Conservation (phyloP, 768 basidiomycete genomes). For the Trametes cubensis region DNA sequence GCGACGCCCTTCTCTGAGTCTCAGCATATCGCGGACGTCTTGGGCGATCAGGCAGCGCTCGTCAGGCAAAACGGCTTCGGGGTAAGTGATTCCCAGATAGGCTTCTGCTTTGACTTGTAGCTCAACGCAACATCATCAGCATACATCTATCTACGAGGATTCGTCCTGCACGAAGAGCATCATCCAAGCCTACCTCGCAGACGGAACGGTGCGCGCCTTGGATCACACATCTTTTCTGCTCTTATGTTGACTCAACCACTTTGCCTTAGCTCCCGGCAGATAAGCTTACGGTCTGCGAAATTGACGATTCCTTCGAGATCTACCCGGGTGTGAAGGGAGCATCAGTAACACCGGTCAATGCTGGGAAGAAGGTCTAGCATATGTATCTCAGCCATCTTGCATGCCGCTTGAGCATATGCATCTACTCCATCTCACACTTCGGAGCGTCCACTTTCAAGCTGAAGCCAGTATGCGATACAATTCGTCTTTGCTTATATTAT, state of each 20-base stretch:
- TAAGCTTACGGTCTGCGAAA: conserved; percentile 14
- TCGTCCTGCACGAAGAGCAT: conserved; percentile 14
- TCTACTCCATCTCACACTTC: no score
- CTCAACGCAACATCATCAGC: neutral
- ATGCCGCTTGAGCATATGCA: no score
- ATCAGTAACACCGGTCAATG: neutral
- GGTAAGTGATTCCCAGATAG: neutral
- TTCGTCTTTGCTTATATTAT: no score
- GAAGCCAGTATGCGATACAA: neutral
- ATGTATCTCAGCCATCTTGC: no score
- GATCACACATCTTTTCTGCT: no score
- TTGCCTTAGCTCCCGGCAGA: conserved; percentile 2
- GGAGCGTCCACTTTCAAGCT: no score
- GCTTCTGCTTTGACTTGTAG: neutral
- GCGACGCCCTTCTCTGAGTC: conserved; percentile 18
- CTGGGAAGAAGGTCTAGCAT: neutral
- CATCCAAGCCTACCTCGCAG: conserved; percentile 11
- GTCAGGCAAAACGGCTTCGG: conserved; percentile 19
- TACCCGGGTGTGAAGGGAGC: conserved; percentile 13
- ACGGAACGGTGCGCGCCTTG: conserved; percentile 3
- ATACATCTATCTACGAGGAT: conserved; percentile 13
- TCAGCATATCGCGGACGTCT: conserved; percentile 8
- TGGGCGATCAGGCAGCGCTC: conserved; percentile 19
- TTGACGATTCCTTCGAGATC: conserved; percentile 15
- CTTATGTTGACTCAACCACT: no score